These are phyloP conservation scores for Citrus inodora DNA, from an alignment of 345 rosid genomes.

Conservation along the genomic window DNA sequence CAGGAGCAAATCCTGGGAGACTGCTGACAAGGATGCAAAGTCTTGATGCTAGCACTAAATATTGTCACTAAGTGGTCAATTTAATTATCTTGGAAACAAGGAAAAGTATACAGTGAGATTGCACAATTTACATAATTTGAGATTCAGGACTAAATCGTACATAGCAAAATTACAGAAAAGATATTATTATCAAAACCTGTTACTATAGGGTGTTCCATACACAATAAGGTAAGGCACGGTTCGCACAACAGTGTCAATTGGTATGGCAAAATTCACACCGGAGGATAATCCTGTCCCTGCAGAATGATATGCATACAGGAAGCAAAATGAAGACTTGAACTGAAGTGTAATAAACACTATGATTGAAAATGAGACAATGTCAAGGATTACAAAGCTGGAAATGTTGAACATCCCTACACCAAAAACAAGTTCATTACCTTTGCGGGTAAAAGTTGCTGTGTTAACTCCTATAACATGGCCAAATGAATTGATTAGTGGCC, in stretches of 20 bases:
- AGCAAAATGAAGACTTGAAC: background rate
- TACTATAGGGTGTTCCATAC: constrained; percentile 74
- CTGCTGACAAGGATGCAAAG: background rate
- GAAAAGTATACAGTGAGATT: background rate
- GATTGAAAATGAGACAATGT: background rate
- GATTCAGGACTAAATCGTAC: background rate
- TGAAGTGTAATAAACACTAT: background rate
- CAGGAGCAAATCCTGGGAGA: background rate
- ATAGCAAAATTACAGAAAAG: constrained; percentile 2
- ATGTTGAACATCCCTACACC: background rate
- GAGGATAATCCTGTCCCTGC: constrained; percentile 84
- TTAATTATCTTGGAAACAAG: background rate
- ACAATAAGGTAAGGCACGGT: constrained; percentile 77
- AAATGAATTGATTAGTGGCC: constrained; percentile 69
- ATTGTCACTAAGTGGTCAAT: background rate
- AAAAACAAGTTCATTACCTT: constrained; percentile 37
- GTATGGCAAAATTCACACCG: constrained; percentile 79
- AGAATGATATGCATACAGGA: constrained; percentile 1
- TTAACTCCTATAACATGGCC: constrained; percentile 90
- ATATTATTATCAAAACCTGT: constrained; percentile 53
- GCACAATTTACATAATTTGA: background rate
- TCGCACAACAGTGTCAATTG: constrained; percentile 63
- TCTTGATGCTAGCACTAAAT: background rate
- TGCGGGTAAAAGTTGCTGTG: constrained; percentile 83
- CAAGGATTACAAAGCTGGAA: background rate